Conservation (phyloP, 2,329 filamentous ascomycete species). For the Sporothrix schenckii region DNA sequence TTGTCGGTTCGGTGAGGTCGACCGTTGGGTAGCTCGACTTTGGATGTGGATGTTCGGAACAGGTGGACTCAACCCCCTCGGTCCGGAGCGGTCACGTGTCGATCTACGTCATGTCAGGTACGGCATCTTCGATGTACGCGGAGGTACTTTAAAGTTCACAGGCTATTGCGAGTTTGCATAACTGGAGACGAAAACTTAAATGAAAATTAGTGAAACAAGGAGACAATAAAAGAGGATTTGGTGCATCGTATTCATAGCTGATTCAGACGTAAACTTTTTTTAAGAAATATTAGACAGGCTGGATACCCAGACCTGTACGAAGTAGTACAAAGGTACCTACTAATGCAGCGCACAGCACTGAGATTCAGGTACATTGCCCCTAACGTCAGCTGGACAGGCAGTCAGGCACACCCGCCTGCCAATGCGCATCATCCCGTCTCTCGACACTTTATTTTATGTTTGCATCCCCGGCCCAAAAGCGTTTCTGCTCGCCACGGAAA, state of each 20-base stretch:
- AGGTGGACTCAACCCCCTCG: not conserved
- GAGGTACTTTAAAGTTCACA: not conserved
- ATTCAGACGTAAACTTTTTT: no score
- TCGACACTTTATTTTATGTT: not conserved
- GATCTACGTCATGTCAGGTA: constrained; percentile 12
- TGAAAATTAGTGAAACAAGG: no score
- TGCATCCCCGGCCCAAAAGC: not conserved
- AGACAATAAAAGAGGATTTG: no score
- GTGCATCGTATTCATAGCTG: no score
- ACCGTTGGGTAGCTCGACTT: not conserved
- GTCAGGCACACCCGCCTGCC: constrained; percentile 13
- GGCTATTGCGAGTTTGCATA: not conserved
- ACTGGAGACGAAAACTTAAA: not conserved
- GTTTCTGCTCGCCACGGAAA: constrained; percentile 9
- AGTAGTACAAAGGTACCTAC: not conserved
- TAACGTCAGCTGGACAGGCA: not conserved
- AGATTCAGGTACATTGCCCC: not conserved
- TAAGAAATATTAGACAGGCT: no score
- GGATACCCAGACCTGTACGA: no score
- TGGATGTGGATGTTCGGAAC: not conserved
- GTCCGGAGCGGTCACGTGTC: not conserved
- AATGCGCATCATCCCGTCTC: constrained; percentile 17
- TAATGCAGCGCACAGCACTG: not conserved
- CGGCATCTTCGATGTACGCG: no score
- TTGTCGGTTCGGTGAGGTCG: not conserved